Conservation (phyloP, 2,329 filamentous ascomycete species). For the Penicillium hesseltinei region DNA sequence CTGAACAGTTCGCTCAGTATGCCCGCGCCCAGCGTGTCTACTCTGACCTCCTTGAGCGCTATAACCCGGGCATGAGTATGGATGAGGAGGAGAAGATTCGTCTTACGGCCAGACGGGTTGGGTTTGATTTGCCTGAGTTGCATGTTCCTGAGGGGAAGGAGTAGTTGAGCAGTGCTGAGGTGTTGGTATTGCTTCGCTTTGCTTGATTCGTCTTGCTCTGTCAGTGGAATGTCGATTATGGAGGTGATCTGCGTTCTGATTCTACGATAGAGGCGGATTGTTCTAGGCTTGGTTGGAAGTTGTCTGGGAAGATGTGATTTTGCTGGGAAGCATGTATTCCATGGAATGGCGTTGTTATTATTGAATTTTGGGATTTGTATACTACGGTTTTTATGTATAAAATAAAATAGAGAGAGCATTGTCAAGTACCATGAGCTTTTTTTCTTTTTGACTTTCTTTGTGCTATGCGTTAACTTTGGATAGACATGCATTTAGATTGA, state of each 20-base stretch:
- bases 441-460: neutral
- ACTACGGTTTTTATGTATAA: constrained; percentile 9
- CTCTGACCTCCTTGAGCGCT: constrained; percentile 76
- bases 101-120: constrained; percentile 80
- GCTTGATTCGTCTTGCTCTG: neutral
- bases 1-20: constrained; percentile 78
- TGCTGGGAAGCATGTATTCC: constrained; percentile 7
- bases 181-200: neutral
- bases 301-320: neutral
- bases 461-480: neutral
- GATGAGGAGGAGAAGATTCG: constrained; percentile 78
- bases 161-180: neutral
- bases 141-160: constrained; percentile 49
- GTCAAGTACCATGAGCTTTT: neutral
- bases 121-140: constrained; percentile 73
- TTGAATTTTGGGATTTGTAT: constrained; percentile 7
- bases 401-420: constrained; percentile 5
- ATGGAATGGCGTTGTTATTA: constrained; percentile 8
- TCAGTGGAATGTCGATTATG: neutral
- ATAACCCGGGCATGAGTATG: constrained; percentile 91
- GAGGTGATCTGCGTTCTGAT: neutral
- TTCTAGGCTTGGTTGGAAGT: neutral
- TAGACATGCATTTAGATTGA: neutral
- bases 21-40: constrained; percentile 84
- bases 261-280: neutral